A percentile compares a stretch with the other conserved stretches of the same genome.
These are phyloP conservation scores for Durusdinium trenchii DNA, from an alignment of 73 alveolate species.

Conservation along the genomic window DNA sequence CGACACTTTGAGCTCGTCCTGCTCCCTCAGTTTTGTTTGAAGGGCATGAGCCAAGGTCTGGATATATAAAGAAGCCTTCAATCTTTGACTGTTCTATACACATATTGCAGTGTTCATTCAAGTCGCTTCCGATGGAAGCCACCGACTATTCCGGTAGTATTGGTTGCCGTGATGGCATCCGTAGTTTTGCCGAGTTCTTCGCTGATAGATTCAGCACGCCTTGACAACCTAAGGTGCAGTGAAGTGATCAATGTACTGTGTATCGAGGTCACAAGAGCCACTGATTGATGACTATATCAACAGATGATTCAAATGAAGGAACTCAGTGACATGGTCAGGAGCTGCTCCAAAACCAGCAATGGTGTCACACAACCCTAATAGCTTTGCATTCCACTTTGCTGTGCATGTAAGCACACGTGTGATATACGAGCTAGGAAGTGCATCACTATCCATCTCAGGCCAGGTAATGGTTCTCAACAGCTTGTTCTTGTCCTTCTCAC, in stretches of 20 bases:
- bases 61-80: too few relatives aligned
- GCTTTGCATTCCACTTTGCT: neutral
- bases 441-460: constrained; percentile 35
- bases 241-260: too few relatives aligned
- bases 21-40: too few relatives aligned
- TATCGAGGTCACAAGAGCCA: too few relatives aligned
- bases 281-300: too few relatives aligned
- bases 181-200: neutral
- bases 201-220: neutral
- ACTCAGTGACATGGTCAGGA: neutral
- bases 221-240: neutral
- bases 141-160: neutral
- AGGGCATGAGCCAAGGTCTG: too few relatives aligned
- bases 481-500: neutral
- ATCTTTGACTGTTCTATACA: too few relatives aligned
- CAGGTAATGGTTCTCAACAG: neutral
- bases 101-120: too few relatives aligned
- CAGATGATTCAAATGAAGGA: neutral
- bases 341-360: neutral
- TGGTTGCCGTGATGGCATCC: neutral
- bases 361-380: neutral
- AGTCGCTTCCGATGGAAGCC: neutral
- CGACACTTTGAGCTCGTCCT: too few relatives aligned
- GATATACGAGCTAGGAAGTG: neutral
- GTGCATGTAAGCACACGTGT: neutral